Conservation (phyloP, 2,329 filamentous ascomycete genomes). For the Rhynchosporium agropyri region DNA sequence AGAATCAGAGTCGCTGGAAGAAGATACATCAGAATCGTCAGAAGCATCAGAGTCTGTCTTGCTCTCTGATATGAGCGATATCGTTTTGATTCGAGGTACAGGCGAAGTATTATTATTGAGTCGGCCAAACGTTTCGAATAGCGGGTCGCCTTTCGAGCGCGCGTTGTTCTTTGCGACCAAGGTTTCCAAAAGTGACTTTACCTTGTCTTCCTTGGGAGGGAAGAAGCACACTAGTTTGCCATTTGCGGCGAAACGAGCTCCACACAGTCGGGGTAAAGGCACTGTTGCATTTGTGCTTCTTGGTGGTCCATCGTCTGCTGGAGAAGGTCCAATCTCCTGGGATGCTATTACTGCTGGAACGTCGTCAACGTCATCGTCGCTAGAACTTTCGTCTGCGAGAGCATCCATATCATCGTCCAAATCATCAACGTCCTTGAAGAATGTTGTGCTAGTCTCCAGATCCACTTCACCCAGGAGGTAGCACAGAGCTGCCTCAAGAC, state of each 20-base stretch:
- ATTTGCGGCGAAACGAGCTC: slow-evolving; percentile 62
- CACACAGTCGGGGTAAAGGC: slow-evolving; percentile 60
- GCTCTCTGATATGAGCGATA: slow-evolving; percentile 41
- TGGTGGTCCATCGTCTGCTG: slow-evolving; percentile 55
- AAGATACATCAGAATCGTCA: slow-evolving; percentile 39
- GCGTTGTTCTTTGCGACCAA: slow-evolving; percentile 51
- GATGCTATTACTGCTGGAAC: slow-evolving; percentile 57
- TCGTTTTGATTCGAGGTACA: slow-evolving; percentile 46
- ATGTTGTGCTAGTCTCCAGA: slow-evolving; percentile 61
- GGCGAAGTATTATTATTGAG: slow-evolving; percentile 54
- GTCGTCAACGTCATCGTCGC: slow-evolving; percentile 71
- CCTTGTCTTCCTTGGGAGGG: slow-evolving; percentile 63
- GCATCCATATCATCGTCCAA: slow-evolving; percentile 61
- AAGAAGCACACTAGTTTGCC: slow-evolving; percentile 70
- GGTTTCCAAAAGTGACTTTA: slow-evolving; percentile 52
- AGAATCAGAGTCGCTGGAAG: slow-evolving; percentile 43
- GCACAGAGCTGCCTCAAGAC: slow-evolving; percentile 62
- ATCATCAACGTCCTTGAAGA: slow-evolving; percentile 59
- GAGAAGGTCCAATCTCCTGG: slow-evolving; percentile 59
- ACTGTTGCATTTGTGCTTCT: slow-evolving; percentile 55
- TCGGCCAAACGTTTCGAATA: slow-evolving; percentile 67
- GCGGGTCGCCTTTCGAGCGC: slow-evolving; percentile 51
- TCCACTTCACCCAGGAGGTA: slow-evolving; percentile 67
- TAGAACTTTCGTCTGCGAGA: slow-evolving; percentile 76
- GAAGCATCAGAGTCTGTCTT: slow-evolving; percentile 46